Evolutionary conservation across 345 rosid species (phyloP).

Genomic region (Triadica sebifera): DNA sequence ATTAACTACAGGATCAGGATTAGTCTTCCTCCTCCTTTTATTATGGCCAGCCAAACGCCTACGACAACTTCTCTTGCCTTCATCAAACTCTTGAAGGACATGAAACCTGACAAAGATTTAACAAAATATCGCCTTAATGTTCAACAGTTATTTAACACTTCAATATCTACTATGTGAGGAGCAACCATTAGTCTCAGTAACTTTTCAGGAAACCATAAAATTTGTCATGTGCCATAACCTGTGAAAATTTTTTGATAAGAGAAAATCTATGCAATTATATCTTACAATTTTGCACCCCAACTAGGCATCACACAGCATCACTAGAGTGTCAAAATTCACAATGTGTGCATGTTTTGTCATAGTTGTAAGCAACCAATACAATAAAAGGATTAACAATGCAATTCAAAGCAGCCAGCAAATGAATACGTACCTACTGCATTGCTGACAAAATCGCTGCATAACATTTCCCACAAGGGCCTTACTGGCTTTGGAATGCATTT

Average conservation of each 20-base stretch:
- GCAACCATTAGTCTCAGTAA: neutral
- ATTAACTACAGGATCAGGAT: conserved; percentile 59
- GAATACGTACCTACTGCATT: conserved; percentile 83
- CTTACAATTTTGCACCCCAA: neutral
- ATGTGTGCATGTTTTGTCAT: neutral
- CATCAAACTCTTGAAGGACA: conserved; percentile 95
- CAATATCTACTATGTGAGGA: neutral
- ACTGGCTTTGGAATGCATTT: conserved; percentile 89
- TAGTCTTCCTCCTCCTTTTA: conserved; percentile 92
- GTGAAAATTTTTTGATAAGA: neutral
- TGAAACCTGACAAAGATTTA: conserved; percentile 66
- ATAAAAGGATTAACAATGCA: neutral
- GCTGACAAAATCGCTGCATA: conserved; percentile 99
- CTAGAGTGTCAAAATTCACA: neutral
- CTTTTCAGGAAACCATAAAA: neutral
- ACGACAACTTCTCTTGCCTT: conserved; percentile 98
- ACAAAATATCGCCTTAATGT: conserved; percentile 8
- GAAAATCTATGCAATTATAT: neutral
- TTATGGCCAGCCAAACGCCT: conserved; percentile 99
- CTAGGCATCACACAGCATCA: neutral
- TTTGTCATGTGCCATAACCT: neutral
- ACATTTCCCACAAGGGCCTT: conserved; percentile 80
- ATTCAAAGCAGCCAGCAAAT: neutral
- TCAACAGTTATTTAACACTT: neutral
- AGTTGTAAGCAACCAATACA: neutral